Evolutionary conservation across 108 stramenopile genomes (phyloP).

Genomic region (Pelagomonas calceolata): DNA sequence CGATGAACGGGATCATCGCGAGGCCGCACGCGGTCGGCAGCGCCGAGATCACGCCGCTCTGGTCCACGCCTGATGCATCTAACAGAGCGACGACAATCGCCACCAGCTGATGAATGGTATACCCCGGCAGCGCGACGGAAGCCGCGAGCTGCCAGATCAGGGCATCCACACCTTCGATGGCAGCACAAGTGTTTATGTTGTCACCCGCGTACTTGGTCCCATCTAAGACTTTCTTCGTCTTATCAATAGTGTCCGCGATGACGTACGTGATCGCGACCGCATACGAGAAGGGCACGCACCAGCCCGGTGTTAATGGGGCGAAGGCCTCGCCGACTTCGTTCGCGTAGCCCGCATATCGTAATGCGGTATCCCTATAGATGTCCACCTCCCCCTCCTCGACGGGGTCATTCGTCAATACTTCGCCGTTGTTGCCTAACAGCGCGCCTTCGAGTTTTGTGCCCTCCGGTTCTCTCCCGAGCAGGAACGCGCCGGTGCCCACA

Average conservation of each 20-base stretch:
- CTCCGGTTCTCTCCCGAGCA: too few species aligned
- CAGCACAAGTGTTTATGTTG: background rate
- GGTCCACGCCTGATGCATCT: background rate
- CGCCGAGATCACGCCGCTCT: background rate
- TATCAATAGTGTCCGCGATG: slow-evolving; percentile 37
- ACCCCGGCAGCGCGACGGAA: slow-evolving; percentile 33
- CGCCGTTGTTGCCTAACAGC: background rate
- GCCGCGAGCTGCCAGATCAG: slow-evolving; percentile 40
- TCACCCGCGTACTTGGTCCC: background rate
- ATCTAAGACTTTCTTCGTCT: slow-evolving; percentile 6
- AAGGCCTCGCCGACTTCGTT: slow-evolving; percentile 48
- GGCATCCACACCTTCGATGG: slow-evolving; percentile 19
- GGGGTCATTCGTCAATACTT: background rate
- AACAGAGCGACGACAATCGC: background rate
- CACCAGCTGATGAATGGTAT: slow-evolving; percentile 32
- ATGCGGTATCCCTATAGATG: slow-evolving; percentile 15
- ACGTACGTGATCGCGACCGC: slow-evolving; percentile 35
- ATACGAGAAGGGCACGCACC: slow-evolving; percentile 30
- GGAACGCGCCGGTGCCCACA: background rate
- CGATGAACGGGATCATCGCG: slow-evolving; percentile 36
- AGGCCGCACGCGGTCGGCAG: slow-evolving; percentile 34
- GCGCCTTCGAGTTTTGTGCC: too few species aligned
- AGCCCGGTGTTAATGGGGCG: slow-evolving; percentile 17
- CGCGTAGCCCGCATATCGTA: slow-evolving; percentile 32
- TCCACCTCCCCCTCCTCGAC: slow-evolving; percentile 6